These are phyloP conservation scores for Tolypocladium ovalisporum DNA, from an alignment of 2,329 filamentous ascomycete species.

Conservation along the genomic window DNA sequence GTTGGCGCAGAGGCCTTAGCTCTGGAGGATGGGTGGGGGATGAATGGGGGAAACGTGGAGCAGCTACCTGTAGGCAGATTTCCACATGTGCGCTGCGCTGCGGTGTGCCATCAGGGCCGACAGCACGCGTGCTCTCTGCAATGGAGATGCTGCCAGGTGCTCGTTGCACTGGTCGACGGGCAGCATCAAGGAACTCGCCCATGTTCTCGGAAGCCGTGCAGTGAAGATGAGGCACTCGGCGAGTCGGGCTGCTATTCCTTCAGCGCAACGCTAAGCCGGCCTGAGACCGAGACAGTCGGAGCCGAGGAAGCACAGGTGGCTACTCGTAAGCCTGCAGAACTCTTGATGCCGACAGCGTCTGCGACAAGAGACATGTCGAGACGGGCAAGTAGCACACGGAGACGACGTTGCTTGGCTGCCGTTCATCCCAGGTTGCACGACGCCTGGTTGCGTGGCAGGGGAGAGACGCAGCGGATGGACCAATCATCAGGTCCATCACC, in stretches of 20 bases:
- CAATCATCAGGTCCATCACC: not conserved
- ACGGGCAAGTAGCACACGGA: not conserved
- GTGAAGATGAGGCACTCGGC: not conserved
- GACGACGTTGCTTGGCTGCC: not conserved
- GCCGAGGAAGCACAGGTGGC: not conserved
- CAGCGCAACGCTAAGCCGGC: not conserved
- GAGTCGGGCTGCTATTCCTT: not conserved
- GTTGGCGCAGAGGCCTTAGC: not conserved
- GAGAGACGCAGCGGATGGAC: not conserved
- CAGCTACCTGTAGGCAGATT: not conserved
- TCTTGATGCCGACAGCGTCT: not conserved
- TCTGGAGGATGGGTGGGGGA: not conserved
- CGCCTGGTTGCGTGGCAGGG: not conserved
- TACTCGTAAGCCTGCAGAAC: not conserved
- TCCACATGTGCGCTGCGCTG: not conserved
- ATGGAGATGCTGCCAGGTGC: not conserved
- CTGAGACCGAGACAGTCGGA: not conserved
- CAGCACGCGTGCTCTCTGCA: not conserved
- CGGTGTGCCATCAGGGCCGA: too few species aligned
- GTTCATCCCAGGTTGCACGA: not conserved
- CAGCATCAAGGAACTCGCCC: too few species aligned
- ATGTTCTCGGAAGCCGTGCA: not conserved
- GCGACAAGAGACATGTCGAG: not conserved
- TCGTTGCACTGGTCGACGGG: not conserved
- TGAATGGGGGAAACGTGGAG: not conserved